Conservation (phyloP, 1,284 basidiomycete species). For the Rhodotorula sp. region DNA sequence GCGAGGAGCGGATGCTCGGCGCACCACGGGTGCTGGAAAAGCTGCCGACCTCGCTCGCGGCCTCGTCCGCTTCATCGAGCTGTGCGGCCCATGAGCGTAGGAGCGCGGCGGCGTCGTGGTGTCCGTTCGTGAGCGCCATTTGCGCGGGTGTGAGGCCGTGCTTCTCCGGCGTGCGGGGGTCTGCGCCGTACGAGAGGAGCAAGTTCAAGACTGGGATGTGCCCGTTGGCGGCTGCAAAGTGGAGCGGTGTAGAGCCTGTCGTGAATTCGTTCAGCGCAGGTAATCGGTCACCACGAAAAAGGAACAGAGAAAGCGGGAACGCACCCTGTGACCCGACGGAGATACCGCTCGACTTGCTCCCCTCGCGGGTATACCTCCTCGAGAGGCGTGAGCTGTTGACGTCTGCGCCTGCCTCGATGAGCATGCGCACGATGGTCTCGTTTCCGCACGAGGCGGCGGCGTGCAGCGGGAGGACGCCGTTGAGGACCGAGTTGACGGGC, state of each 20-base stretch:
- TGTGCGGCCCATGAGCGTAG: conserved; percentile 48
- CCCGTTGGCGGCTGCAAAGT: conserved; percentile 90
- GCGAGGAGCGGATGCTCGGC: background rate
- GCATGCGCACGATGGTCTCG: conserved; percentile 75
- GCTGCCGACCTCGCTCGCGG: too few relatives aligned
- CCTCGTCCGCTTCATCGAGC: background rate
- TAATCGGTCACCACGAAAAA: background rate
- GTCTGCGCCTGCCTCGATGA: conserved; percentile 88
- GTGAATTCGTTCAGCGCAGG: background rate
- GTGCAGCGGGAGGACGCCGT: conserved; percentile 87
- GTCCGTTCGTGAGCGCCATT: conserved; percentile 55
- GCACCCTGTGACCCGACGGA: conserved; percentile 63
- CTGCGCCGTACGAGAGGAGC: conserved; percentile 76
- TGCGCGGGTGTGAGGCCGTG: conserved; percentile 73
- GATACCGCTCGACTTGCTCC: conserved; percentile 55
- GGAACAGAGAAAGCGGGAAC: conserved; percentile 15
- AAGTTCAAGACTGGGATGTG: conserved; percentile 72
- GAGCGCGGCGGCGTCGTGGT: conserved; percentile 52
- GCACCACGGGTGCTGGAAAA: too few relatives aligned
- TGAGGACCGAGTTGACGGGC: conserved; percentile 86
- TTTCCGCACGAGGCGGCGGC: conserved; percentile 85
- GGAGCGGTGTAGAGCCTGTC: conserved; percentile 81
- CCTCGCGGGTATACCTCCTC: conserved; percentile 69
- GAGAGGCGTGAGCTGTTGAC: conserved; percentile 81
- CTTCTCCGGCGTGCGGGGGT: conserved; percentile 76